phyloP scores from a whole-genome alignment of 495 filamentous ascomycete genomes.

The Talaromyces ruber region DNA sequence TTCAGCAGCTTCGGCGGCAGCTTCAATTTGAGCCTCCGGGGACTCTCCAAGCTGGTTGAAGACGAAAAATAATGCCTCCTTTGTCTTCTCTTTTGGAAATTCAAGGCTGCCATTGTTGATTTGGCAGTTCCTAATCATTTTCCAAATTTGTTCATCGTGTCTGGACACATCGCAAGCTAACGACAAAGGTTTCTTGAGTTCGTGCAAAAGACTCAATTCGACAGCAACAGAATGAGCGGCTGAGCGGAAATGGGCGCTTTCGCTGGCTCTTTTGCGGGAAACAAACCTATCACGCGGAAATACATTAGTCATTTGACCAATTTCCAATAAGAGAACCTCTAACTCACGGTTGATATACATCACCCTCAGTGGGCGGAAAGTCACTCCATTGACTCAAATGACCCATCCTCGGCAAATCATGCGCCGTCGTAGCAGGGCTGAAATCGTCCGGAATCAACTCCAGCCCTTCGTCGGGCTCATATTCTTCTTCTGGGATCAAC shows the following conservation, averaged over 20 bases:
- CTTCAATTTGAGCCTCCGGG: neutral
- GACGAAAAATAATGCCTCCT: conserved; percentile 26
- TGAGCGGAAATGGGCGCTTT: conserved; percentile 8
- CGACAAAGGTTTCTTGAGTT: conserved; percentile 24
- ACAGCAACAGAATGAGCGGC: conserved; percentile 37
- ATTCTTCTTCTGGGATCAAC: conserved; percentile 7
- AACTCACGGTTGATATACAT: conserved; percentile 22
- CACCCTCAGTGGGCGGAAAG: conserved; percentile 11
- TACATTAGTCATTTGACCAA: neutral
- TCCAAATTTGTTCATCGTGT: conserved; percentile 21
- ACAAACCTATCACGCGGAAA: neutral
- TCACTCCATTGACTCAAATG: conserved; percentile 39
- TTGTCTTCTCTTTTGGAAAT: conserved; percentile 20
- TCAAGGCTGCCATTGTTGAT: conserved; percentile 20
- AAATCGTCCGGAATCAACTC: conserved; percentile 27
- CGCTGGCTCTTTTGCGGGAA: neutral
- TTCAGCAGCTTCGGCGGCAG: neutral
- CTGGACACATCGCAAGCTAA: conserved; percentile 20
- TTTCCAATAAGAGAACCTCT: neutral
- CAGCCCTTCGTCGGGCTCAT: conserved; percentile 7
- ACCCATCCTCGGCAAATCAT: conserved; percentile 51
- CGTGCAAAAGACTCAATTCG: conserved; percentile 33
- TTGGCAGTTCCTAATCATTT: conserved; percentile 19
- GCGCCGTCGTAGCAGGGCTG: conserved; percentile 45
- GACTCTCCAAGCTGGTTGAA: conserved; percentile 30